phyloP scores from a whole-genome alignment of 2,329 filamentous ascomycete genomes.

The Aulographum hederae region DNA sequence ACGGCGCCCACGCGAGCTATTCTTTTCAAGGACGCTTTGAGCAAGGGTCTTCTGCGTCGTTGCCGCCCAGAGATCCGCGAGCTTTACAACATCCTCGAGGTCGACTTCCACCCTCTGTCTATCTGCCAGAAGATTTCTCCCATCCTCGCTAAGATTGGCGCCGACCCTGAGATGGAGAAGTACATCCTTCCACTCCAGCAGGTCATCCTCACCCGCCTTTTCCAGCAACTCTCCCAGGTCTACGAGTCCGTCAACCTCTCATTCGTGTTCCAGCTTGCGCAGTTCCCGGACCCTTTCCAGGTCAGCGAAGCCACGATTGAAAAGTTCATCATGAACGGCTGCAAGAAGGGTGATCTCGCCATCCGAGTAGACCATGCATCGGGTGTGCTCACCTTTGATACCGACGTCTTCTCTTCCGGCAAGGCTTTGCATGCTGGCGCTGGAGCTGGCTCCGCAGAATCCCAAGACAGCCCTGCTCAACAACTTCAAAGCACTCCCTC shows the following conservation, averaged over 20 bases:
- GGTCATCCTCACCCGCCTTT: constrained; percentile 92
- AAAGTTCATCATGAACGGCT: constrained; percentile 99
- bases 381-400: constrained; percentile 90
- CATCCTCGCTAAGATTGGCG: constrained; percentile 82
- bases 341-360: constrained; percentile 96
- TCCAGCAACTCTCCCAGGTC: constrained; percentile 97
- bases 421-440: constrained; percentile 81
- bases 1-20: constrained; percentile 73
- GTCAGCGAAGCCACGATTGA: constrained; percentile 81
- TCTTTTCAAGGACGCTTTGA: constrained; percentile 88
- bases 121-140: constrained; percentile 99
- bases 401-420: constrained; percentile 92
- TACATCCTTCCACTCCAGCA: constrained; percentile 93
- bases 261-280: constrained; percentile 83
- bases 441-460: constrained; percentile 70
- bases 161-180: constrained; percentile 89
- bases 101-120: constrained; percentile 95
- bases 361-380: constrained; percentile 94
- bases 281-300: constrained; percentile 94
- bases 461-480: constrained; percentile 69
- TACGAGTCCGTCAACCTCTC: constrained; percentile 93
- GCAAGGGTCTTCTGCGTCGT: constrained; percentile 85
- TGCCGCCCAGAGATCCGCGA: constrained; percentile 89
- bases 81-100: constrained; percentile 95
- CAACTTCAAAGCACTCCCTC: constrained; percentile 93